A percentile compares a stretch with the other conserved stretches of the same genome.
phyloP scores from a whole-genome alignment of 2,329 filamentous ascomycete species.

The Colletotrichum somersetense region DNA sequence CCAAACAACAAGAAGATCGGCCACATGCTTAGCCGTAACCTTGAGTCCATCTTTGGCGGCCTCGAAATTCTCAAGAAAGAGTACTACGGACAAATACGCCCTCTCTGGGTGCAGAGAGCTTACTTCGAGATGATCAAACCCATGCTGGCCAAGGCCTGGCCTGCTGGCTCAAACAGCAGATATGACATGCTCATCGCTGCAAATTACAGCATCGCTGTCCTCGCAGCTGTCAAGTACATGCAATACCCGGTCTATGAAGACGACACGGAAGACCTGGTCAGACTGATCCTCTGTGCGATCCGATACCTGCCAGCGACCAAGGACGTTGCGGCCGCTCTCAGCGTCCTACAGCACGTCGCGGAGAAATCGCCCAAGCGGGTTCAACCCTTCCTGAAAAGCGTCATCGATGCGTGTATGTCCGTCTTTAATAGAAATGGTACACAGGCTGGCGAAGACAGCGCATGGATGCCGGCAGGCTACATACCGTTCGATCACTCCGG shows the following conservation, averaged over 20 bases:
- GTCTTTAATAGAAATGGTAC: constrained; percentile 47
- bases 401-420: constrained; percentile 59
- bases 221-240: constrained; percentile 64
- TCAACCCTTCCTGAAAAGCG: constrained; percentile 61
- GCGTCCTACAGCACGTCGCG: constrained; percentile 63
- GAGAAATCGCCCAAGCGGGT: constrained; percentile 59
- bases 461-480: constrained; percentile 50
- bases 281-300: constrained; percentile 62
- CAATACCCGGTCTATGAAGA: constrained; percentile 64
- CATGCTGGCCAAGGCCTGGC: constrained; percentile 59
- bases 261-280: constrained; percentile 61
- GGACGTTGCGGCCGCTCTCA: constrained; percentile 62
- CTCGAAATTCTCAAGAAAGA: constrained; percentile 55
- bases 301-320: constrained; percentile 55
- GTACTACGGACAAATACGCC: constrained; percentile 57
- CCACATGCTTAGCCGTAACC: constrained; percentile 55
- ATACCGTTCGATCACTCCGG: constrained; percentile 34
- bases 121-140: constrained; percentile 62
- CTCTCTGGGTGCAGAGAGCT: constrained; percentile 63
- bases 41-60: constrained; percentile 58
- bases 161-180: constrained; percentile 44
- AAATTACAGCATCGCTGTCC: constrained; percentile 61
- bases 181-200: constrained; percentile 48
- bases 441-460: constrained; percentile 42
- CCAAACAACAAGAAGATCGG: constrained; percentile 52